Evolutionary conservation across 2,329 filamentous ascomycete genomes (phyloP).

Genomic region (Stachybotrys echinatus): DNA sequence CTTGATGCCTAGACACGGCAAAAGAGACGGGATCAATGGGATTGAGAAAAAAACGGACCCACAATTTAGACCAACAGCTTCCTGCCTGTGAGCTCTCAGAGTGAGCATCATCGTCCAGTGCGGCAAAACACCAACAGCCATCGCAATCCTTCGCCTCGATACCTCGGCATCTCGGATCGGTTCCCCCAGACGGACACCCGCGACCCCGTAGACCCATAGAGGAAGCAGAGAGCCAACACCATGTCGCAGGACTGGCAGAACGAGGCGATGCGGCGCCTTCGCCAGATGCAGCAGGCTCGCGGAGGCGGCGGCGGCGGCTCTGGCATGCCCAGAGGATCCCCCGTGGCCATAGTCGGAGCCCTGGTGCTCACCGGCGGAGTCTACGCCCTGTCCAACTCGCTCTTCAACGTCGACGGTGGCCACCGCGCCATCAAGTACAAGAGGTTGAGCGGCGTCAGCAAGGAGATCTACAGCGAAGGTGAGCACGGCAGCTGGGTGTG

Average conservation of each 20-base stretch:
- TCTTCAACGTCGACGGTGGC: constrained; percentile 91
- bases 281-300: constrained; percentile 40
- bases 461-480: constrained; percentile 97
- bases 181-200: too few species aligned
- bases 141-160: neutral
- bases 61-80: neutral
- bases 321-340: constrained; percentile 32
- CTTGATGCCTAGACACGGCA: neutral
- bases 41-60: neutral
- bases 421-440: constrained; percentile 99
- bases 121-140: neutral
- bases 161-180: neutral
- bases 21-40: too few species aligned
- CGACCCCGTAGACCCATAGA: neutral
- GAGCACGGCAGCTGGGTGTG: constrained; percentile 12
- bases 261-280: constrained; percentile 46
- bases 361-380: constrained; percentile 42
- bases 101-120: neutral
- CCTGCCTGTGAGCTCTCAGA: neutral
- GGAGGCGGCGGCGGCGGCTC: constrained; percentile 35
- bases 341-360: constrained; percentile 34
- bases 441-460: constrained; percentile 84
- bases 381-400: constrained; percentile 51
- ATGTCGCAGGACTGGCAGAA: constrained; percentile 40
- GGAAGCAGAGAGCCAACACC: neutral